Conservation (phyloP, 345 rosid species). For the Ceriops zippeliana region DNA sequence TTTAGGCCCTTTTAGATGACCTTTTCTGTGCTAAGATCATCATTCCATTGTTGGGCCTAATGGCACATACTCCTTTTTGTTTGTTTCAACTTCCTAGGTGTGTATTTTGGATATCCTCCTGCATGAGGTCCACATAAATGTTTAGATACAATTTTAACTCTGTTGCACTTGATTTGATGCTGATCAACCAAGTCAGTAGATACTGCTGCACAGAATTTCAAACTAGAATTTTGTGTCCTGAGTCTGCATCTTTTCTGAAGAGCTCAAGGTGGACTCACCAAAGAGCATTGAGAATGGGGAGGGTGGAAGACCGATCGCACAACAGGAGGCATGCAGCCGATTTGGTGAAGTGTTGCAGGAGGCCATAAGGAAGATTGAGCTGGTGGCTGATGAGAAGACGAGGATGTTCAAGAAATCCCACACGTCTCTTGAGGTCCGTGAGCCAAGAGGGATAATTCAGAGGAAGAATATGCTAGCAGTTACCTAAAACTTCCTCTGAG, state of each 20-base stretch:
- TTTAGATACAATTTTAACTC: neutral
- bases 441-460: conserved; percentile 44
- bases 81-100: too few relatives aligned
- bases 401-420: conserved; percentile 91
- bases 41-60: too few relatives aligned
- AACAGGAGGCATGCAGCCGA: conserved; percentile 93
- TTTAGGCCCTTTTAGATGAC: too few relatives aligned
- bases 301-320: conserved; percentile 75
- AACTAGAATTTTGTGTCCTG: neutral
- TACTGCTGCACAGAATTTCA: neutral
- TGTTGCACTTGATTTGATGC: neutral
- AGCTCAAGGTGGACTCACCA: conserved; percentile 83
- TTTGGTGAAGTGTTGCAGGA: conserved; percentile 94
- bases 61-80: too few relatives aligned
- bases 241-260: conserved; percentile 26
- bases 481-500: conserved; percentile 83
- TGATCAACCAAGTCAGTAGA: too few relatives aligned
- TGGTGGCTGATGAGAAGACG: conserved; percentile 95
- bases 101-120: neutral
- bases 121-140: neutral
- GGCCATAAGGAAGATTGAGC: conserved; percentile 91
- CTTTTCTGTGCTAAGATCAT: too few relatives aligned
- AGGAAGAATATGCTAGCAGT: conserved; percentile 89
- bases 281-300: conserved; percentile 79
- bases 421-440: conserved; percentile 61